Evolutionary conservation across 176 grass and related monocot genomes (phyloP), one percentile per base, ranked within the genome.

Genomic region (Avena insularis): DNA sequence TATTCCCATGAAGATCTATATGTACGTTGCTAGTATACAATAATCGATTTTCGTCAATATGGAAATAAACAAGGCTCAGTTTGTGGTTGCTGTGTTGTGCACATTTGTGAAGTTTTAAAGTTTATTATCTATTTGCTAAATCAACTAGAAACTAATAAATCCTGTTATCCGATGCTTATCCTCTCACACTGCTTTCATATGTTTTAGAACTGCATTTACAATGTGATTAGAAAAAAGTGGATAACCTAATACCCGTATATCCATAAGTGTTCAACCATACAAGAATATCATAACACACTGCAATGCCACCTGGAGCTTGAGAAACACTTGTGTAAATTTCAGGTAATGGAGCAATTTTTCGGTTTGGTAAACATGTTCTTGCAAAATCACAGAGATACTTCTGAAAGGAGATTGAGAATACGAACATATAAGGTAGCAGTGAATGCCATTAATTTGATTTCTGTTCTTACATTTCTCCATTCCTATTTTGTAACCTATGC

Each of bases 281-380:
- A 6, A 20, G 33, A 43, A 77, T 77, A 54, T 77, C 49, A 19
- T 77, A 55, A 77, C 54, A 77, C 25, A 54, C 49, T 8, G 8
- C 49, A 33, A 50, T 53, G 47, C 23, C 23, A 51, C 6, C n/a
- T 23, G 47, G 47, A 75, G 47, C 21, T 47, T 77, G 36, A 71
- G 35, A 80, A 75, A 57, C 5, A 12, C 27, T 82, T 25, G 36
- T 79, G 19, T 79, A 63, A 69, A 55, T 83, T 61, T 98, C 87
- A 98, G 95, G 95, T 98, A 25, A 98, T 98, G 96, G 96, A 98
- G 81, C 96, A 98, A 88, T 98, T 98, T 89, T 98, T 98, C 65
- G 87, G 90, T 88, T 89, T 98, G 84, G 96, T 98, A 89, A 98
- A 98, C 57, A 94, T 85, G 38, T 98, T 98, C 89, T 84, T 98